Evolutionary conservation across 2,329 filamentous ascomycete genomes (phyloP).

Genomic region (Ramichloridium luteum): DNA sequence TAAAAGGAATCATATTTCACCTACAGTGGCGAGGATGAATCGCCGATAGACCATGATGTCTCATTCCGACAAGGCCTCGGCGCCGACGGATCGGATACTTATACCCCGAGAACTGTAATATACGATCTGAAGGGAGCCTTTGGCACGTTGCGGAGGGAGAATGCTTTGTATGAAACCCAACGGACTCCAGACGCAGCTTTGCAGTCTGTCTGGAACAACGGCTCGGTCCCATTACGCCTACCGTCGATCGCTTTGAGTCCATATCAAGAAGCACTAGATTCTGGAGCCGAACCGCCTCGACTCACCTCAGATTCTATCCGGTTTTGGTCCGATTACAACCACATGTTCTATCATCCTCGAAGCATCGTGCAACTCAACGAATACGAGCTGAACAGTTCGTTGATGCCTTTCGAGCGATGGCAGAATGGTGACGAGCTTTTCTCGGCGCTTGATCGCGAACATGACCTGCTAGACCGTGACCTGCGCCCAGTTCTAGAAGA

Average conservation of each 20-base stretch:
- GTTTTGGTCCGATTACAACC: constrained; percentile 94
- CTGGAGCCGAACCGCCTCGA: constrained; percentile 50
- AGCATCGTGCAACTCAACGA: constrained; percentile 81
- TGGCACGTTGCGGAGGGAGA: constrained; percentile 75
- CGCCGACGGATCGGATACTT: constrained; percentile 77
- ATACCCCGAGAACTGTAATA: constrained; percentile 77
- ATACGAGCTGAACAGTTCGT: constrained; percentile 66
- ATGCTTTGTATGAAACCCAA: constrained; percentile 65
- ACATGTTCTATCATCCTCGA: constrained; percentile 81
- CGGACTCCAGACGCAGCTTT: constrained; percentile 28
- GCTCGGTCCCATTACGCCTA: constrained; percentile 56
- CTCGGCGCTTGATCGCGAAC: constrained; percentile 43
- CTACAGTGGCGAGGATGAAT: constrained; percentile 57
- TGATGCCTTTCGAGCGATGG: constrained; percentile 76
- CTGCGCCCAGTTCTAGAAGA: constrained; percentile 81
- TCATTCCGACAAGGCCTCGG: constrained; percentile 79
- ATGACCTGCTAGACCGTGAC: constrained; percentile 84
- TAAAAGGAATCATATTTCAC: constrained; percentile 97
- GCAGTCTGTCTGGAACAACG: constrained; percentile 45
- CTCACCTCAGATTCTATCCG: constrained; percentile 62
- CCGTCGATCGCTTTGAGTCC: constrained; percentile 54
- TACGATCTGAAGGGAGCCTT: constrained; percentile 95
- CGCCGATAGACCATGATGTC: constrained; percentile 66
- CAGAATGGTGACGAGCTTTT: constrained; percentile 61
- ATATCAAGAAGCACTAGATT: constrained; percentile 71